These are phyloP conservation scores for Urtica urens DNA, from an alignment of 306 rosid genomes.

Conservation along the genomic window DNA sequence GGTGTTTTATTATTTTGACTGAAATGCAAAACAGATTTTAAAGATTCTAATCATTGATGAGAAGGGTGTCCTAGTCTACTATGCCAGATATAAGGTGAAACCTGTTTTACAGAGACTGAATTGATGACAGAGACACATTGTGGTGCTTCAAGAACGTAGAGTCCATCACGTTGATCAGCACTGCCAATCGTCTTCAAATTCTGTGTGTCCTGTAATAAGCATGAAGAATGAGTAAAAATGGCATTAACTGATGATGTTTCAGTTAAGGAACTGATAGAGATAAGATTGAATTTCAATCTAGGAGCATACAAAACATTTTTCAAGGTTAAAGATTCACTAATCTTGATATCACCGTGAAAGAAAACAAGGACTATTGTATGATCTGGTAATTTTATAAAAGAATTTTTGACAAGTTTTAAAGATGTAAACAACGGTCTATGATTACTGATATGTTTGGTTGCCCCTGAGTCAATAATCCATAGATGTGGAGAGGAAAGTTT, in stretches of 20 bases:
- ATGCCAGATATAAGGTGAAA: constrained; percentile 1
- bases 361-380: neutral
- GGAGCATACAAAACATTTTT: neutral
- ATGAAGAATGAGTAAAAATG: neutral
- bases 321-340: neutral
- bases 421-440: neutral
- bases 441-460: neutral
- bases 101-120: neutral
- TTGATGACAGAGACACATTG: neutral
- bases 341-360: neutral
- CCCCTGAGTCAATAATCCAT: neutral
- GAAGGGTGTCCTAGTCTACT: neutral
- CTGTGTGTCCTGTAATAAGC: neutral
- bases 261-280: neutral
- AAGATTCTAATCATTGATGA: neutral
- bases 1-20: neutral
- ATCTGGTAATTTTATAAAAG: neutral
- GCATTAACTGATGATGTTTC: neutral
- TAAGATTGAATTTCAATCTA: neutral
- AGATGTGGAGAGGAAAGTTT: neutral
- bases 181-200: neutral
- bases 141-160: neutral
- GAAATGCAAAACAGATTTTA: neutral
- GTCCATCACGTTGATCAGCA: neutral
- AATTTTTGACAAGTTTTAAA: neutral